phyloP scores from a whole-genome alignment of 139 green algal genomes.

The Coccomyxa sp. region DNA sequence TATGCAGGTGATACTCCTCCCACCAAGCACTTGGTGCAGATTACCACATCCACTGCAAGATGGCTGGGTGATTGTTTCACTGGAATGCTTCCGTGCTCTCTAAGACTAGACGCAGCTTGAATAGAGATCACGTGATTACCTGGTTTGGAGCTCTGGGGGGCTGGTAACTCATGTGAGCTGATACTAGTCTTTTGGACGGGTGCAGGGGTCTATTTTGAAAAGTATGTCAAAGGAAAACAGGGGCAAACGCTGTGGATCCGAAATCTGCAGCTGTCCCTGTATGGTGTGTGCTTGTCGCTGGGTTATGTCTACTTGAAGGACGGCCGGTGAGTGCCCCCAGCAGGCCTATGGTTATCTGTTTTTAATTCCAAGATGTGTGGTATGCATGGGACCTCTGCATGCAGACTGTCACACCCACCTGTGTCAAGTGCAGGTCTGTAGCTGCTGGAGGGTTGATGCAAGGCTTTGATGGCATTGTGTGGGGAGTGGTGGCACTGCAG shows the following conservation, averaged over 20 bases:
- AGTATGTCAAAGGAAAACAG: slow-evolving; percentile 51
- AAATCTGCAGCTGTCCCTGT: slow-evolving; percentile 54
- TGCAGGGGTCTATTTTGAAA: slow-evolving; percentile 55
- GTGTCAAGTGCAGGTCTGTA: neutral
- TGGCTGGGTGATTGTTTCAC: too few relatives aligned
- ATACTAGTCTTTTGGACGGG: neutral
- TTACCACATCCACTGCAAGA: neutral
- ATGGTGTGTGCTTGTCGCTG: slow-evolving; percentile 39
- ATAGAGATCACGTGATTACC: too few relatives aligned
- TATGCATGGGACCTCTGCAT: neutral
- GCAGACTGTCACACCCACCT: neutral
- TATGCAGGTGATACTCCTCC: slow-evolving; percentile 30
- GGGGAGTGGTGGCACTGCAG: slow-evolving; percentile 42
- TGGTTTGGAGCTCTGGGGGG: too few relatives aligned
- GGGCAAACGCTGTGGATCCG: slow-evolving; percentile 39
- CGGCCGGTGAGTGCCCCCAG: slow-evolving; percentile 10
- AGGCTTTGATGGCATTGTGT: slow-evolving; percentile 38
- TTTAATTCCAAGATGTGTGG: neutral
- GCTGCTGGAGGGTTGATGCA: slow-evolving; percentile 13
- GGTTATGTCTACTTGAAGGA: slow-evolving; percentile 36
- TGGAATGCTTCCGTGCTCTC: neutral
- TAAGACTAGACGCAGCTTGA: too few relatives aligned
- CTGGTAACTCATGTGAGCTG: too few relatives aligned
- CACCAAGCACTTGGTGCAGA: neutral
- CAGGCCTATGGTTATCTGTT: neutral